Evolutionary conservation across 1,139 yeast species (phyloP).

Genomic region (Debaryomyces nepalensis): DNA sequence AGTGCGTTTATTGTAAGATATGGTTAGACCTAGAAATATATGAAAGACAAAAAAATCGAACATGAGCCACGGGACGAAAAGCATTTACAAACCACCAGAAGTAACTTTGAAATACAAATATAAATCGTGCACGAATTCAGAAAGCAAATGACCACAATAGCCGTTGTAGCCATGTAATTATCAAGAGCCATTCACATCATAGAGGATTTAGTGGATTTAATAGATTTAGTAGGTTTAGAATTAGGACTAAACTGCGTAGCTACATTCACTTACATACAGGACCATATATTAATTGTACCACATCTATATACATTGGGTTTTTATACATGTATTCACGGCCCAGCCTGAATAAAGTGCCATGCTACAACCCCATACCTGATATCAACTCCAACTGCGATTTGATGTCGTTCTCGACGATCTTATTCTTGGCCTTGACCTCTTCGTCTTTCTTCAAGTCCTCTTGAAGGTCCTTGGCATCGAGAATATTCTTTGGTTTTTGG

Average conservation of each 20-base stretch:
- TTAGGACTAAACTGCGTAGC: no score
- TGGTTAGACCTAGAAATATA: no score
- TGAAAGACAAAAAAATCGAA: no score
- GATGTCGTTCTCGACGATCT: constrained; percentile 55
- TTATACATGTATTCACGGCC: constrained; percentile 5
- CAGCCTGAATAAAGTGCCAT: constrained; percentile 4
- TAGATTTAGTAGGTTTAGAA: not conserved
- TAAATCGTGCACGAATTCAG: no score
- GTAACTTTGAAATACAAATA: no score
- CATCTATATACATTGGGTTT: not conserved
- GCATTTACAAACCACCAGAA: no score
- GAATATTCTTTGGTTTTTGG: constrained; percentile 25
- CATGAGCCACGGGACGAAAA: no score
- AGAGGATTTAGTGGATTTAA: no score
- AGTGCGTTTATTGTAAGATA: not conserved
- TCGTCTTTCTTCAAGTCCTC: constrained; percentile 51
- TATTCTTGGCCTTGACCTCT: constrained; percentile 39
- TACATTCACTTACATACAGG: not conserved
- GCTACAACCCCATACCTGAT: constrained; percentile 51
- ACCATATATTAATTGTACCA: not conserved
- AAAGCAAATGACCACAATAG: no score
- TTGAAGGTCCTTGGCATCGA: constrained; percentile 39
- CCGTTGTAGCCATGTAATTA: no score
- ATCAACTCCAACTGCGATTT: constrained; percentile 62
- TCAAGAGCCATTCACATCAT: no score